Base-by-base conservation (phyloP, 2,329 filamentous ascomycete species). In the Aspergillaceae sp. region DNA sequence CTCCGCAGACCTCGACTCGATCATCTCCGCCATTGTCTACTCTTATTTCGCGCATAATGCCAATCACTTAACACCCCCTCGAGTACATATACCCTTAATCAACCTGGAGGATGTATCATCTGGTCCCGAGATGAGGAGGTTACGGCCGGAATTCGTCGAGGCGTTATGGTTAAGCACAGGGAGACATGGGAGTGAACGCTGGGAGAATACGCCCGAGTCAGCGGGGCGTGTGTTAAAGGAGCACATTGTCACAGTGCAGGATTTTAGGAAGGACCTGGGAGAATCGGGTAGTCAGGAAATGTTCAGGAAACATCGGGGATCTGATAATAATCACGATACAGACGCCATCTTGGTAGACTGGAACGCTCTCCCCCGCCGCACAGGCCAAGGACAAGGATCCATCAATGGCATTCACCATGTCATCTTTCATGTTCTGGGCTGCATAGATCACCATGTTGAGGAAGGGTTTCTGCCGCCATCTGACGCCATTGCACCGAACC, bases 371-470 rank as follows among this genome's bases (percentile, higher is more conserved):
- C 63, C 69, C 1, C 52, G 60, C n/a, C 57, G 74, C 52, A 4
- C 41, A 77, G 56, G 74, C 73, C 37, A 73, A 9, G 61, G 60
- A 4, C 68, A 70, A 41, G 77, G 77, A 1, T 62, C 62, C 5
- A 58, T 82, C 1, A 71, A 72, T 29, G 62, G 66, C 0, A 62
- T 77, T 10, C 74, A 75, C 41, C 55, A 63, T 4, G 55, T 63
- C 3, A 53, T 57, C 2, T 63, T 70, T 43, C 64, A 65, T 10
- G 71, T 80, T 2, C 56, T 69, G 3, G 78, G 75, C 4, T 76
- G 75, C 40, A 77, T 84, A 45, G 80, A 84, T 56, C 80, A 84
- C 56, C 80, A 83, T 53, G 72, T 75, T 3, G 78, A 83, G 45
- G 80, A 84, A 55, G 50, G 65, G 9, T 73, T 69, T 45, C 69